phyloP scores from a whole-genome alignment of 441 rosid species.

The Sinapis alba region DNA sequence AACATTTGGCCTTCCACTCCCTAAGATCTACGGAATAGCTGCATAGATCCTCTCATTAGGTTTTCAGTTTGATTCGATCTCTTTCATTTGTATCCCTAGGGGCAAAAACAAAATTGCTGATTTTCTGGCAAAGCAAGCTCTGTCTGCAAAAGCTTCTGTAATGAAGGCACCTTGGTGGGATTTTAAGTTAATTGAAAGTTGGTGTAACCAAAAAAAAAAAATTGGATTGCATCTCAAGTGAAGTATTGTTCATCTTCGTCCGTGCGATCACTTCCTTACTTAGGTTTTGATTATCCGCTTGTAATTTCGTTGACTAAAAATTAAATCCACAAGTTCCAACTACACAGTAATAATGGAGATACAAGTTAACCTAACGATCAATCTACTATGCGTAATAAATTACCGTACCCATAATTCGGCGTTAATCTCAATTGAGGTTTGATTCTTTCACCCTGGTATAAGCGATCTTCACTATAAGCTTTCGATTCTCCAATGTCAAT shows the following conservation, averaged over 20 bases:
- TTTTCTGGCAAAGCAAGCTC: too few species aligned
- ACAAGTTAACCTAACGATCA: neutral
- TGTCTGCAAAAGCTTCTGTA: too few species aligned
- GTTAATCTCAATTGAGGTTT: neutral
- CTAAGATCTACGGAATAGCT: too few species aligned
- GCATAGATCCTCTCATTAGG: too few species aligned
- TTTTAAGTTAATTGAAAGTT: too few species aligned
- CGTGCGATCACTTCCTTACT: neutral
- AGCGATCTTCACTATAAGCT: neutral
- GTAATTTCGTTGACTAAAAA: neutral
- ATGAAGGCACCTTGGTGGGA: too few species aligned
- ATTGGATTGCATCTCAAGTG: conserved; percentile 3
- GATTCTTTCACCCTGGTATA: neutral
- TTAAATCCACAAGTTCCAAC: neutral
- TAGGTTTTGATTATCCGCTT: conserved; percentile 14
- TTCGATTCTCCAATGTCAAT: conserved; percentile 7
- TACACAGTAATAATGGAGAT: neutral
- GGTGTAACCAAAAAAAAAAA: too few species aligned
- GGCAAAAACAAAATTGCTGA: too few species aligned
- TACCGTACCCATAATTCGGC: conserved; percentile 10
- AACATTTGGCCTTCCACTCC: too few species aligned
- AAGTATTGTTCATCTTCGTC: conserved; percentile 6
- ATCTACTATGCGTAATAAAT: neutral
- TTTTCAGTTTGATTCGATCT: too few species aligned
- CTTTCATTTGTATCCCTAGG: too few species aligned